Conservation (phyloP, 805 yeast genomes). For the Isabelozyma gotoi region DNA sequence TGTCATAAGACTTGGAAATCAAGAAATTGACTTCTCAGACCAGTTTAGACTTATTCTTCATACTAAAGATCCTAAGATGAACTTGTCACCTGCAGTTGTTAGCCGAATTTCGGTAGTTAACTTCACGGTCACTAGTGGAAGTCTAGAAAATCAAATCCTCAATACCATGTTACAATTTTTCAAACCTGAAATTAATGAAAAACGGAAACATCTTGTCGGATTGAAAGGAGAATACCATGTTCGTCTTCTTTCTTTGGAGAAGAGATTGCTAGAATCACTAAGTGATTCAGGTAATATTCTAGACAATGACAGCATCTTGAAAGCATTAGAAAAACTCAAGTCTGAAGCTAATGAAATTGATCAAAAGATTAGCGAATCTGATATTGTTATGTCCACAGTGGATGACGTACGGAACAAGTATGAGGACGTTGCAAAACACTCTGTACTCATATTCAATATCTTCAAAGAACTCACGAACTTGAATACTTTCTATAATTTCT, state of each 20-base stretch:
- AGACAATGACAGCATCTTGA: constrained; percentile 62
- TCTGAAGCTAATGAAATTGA: constrained; percentile 56
- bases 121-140: constrained; percentile 69
- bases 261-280: constrained; percentile 54
- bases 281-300: constrained; percentile 60
- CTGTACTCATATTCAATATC: constrained; percentile 50
- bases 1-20: constrained; percentile 58
- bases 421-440: constrained; percentile 53
- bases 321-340: constrained; percentile 65
- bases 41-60: constrained; percentile 61
- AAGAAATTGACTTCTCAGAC: constrained; percentile 64
- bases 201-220: constrained; percentile 52
- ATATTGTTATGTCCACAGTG: constrained; percentile 52
- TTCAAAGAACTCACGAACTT: constrained; percentile 36
- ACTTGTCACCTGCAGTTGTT: constrained; percentile 53
- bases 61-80: constrained; percentile 54
- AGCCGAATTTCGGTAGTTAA: constrained; percentile 65
- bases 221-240: constrained; percentile 60
- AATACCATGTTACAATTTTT: constrained; percentile 53
- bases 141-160: constrained; percentile 62
- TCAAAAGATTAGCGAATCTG: constrained; percentile 53
- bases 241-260: constrained; percentile 56
- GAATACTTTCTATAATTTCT: constrained; percentile 58
- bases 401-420: constrained; percentile 48
- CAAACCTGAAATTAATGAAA: constrained; percentile 65